phyloP scores from a whole-genome alignment of 208 protist species.

The Acanthamoeba royreba region DNA sequence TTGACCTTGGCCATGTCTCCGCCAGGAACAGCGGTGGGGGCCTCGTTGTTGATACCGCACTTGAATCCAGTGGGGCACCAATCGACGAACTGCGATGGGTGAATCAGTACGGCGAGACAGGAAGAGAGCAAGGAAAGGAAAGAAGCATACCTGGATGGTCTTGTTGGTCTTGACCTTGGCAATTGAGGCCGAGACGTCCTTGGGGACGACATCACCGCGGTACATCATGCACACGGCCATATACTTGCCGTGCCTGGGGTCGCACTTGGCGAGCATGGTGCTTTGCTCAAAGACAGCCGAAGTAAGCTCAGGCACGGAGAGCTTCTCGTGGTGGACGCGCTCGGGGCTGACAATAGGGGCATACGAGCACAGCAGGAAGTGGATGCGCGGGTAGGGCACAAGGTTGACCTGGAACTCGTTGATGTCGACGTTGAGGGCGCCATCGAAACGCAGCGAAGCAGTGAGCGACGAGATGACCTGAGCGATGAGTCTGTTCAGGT shows the following conservation, averaged over 20 bases:
- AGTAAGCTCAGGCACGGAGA: slow-evolving; percentile 93
- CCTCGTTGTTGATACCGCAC: slow-evolving; percentile 97
- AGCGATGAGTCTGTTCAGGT: slow-evolving; percentile 94
- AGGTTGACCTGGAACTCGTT: slow-evolving; percentile 97
- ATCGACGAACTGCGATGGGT: slow-evolving; percentile 93
- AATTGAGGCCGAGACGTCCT: slow-evolving; percentile 94
- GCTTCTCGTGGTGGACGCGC: slow-evolving; percentile 89
- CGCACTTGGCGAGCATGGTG: slow-evolving; percentile 94
- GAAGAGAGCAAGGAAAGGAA: slow-evolving; percentile 95
- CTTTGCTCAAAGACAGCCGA: slow-evolving; percentile 91
- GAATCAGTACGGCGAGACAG: slow-evolving; percentile 96
- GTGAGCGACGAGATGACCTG: slow-evolving; percentile 95
- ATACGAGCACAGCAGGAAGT: slow-evolving; percentile 94
- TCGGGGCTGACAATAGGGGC: slow-evolving; percentile 90
- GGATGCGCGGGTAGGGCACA: slow-evolving; percentile 96
- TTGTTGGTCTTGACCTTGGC: slow-evolving; percentile 93
- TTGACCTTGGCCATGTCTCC: slow-evolving; percentile 93
- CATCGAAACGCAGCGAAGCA: slow-evolving; percentile 93
- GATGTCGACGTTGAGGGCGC: slow-evolving; percentile 94
- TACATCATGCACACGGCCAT: slow-evolving; percentile 97
- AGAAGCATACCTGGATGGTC: slow-evolving; percentile 83
- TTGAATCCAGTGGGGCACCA: slow-evolving; percentile 97
- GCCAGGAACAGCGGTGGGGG: slow-evolving; percentile 92
- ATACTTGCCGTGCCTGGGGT: slow-evolving; percentile 93
- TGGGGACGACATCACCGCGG: slow-evolving; percentile 96